Percentiles rank a stretch among this genome's conserved stretches.
Evolutionary conservation across 768 basidiomycete genomes (phyloP).

Genomic region (Trametes maxima): DNA sequence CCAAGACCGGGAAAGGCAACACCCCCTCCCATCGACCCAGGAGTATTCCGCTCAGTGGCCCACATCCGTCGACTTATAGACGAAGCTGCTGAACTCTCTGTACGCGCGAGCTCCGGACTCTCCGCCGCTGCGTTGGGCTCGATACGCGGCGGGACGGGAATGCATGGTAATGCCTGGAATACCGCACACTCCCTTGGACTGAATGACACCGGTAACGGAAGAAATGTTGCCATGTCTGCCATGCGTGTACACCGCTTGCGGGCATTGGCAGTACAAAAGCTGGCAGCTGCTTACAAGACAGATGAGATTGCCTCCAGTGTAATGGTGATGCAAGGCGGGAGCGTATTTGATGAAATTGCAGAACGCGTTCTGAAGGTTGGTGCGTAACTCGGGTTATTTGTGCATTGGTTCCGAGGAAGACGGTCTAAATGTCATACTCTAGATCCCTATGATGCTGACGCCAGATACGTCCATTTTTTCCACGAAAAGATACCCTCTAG

Average conservation of each 20-base stretch:
- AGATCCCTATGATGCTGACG: slow-evolving; percentile 81
- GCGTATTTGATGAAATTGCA: slow-evolving; percentile 90
- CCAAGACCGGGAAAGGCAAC: slow-evolving; percentile 66
- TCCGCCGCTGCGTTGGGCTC: slow-evolving; percentile 74
- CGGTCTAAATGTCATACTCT: neutral
- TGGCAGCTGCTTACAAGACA: slow-evolving; percentile 81
- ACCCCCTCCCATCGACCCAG: slow-evolving; percentile 88
- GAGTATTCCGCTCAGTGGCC: slow-evolving; percentile 77
- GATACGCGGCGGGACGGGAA: slow-evolving; percentile 48
- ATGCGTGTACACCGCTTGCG: slow-evolving; percentile 81
- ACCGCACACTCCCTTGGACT: slow-evolving; percentile 65
- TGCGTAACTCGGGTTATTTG: slow-evolving; percentile 33
- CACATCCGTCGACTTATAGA: slow-evolving; percentile 82
- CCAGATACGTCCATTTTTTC: slow-evolving; percentile 90
- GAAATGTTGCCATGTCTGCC: slow-evolving; percentile 82
- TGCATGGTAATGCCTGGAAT: slow-evolving; percentile 58
- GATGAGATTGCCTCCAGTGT: slow-evolving; percentile 93
- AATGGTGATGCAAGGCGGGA: slow-evolving; percentile 94
- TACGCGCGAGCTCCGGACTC: slow-evolving; percentile 84
- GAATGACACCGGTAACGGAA: slow-evolving; percentile 60
- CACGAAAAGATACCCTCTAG: slow-evolving; percentile 94
- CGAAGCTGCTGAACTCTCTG: slow-evolving; percentile 85
- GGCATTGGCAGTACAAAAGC: slow-evolving; percentile 81
- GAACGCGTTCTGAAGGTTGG: slow-evolving; percentile 78
- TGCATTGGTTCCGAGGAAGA: too few species aligned